Conservation (phyloP, 768 basidiomycete genomes). For the Dendrothele bispora region DNA sequence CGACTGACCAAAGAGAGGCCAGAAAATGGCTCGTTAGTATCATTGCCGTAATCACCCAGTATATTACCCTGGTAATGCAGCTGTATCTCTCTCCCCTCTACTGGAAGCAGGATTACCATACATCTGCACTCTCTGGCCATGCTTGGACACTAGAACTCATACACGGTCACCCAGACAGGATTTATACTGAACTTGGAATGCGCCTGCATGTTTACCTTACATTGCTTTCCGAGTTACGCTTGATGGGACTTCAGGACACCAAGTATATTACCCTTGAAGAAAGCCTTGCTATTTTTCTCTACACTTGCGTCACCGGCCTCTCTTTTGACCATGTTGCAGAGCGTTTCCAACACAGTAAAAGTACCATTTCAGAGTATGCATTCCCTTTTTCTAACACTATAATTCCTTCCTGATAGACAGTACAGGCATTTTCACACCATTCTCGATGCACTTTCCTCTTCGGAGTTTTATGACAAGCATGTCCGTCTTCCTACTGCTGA, state of each 20-base stretch:
- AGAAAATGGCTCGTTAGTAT: not conserved
- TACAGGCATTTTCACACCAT: not conserved
- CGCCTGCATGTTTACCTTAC: constrained; percentile 17
- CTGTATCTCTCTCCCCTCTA: constrained; percentile 9
- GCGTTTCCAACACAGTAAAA: constrained; percentile 21
- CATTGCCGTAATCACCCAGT: not conserved
- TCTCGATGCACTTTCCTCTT: not conserved
- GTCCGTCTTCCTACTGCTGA: not conserved
- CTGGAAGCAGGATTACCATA: constrained; percentile 19
- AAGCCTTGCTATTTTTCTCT: constrained; percentile 18
- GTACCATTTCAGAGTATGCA: constrained; percentile 17
- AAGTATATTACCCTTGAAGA: constrained; percentile 14
- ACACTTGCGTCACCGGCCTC: constrained; percentile 17
- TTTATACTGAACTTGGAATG: constrained; percentile 19
- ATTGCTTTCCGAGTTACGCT: constrained; percentile 11
- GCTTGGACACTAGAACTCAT: constrained; percentile 21
- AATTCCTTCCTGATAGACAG: no score
- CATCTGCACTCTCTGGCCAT: constrained; percentile 19
- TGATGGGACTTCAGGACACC: constrained; percentile 5
- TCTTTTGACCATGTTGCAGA: constrained; percentile 19
- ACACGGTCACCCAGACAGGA: constrained; percentile 22
- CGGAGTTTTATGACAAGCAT: not conserved
- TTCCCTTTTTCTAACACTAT: no score
- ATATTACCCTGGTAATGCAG: not conserved
- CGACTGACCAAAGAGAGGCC: not conserved